Conservation (phyloP, 441 rosid genomes). For the Croton laevigatus region DNA sequence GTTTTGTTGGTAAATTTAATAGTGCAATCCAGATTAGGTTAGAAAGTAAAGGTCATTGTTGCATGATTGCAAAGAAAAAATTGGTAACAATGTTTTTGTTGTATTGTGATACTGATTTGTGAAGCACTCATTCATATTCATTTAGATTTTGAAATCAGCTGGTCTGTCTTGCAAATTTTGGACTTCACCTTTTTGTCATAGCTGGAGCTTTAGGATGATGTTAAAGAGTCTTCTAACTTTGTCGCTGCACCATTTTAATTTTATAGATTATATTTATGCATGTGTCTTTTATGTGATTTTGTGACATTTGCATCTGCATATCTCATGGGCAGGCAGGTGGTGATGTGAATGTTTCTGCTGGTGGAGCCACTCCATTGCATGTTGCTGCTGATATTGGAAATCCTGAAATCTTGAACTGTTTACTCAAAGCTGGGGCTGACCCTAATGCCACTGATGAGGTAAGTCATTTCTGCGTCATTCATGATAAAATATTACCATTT, state of each 20-base stretch:
- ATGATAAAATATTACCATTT: not conserved
- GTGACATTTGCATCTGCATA: constrained; percentile 2
- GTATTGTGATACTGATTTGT: too few relatives aligned
- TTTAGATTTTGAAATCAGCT: not conserved
- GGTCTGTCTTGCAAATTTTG: not conserved
- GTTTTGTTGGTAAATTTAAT: not conserved
- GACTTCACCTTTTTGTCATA: not conserved
- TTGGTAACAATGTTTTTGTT: not conserved
- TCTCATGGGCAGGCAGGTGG: constrained; percentile 70
- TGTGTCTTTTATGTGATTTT: constrained; percentile 4
- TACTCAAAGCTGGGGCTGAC: constrained; percentile 83
- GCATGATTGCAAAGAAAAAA: not conserved
- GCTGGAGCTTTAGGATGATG: not conserved
- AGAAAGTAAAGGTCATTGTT: not conserved
- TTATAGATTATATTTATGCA: not conserved
- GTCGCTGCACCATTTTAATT: not conserved
- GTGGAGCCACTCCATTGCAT: constrained; percentile 93
- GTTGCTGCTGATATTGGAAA: constrained; percentile 80
- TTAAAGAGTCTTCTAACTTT: not conserved
- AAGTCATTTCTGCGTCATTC: constrained; percentile 19
- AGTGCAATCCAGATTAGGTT: not conserved
- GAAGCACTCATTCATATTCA: too few relatives aligned
- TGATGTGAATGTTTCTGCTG: constrained; percentile 68
- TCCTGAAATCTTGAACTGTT: constrained; percentile 62
- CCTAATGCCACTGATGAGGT: constrained; percentile 79